Evolutionary conservation across 371 early-diverging fungal species (phyloP).

Genomic region (Mucor sp.): DNA sequence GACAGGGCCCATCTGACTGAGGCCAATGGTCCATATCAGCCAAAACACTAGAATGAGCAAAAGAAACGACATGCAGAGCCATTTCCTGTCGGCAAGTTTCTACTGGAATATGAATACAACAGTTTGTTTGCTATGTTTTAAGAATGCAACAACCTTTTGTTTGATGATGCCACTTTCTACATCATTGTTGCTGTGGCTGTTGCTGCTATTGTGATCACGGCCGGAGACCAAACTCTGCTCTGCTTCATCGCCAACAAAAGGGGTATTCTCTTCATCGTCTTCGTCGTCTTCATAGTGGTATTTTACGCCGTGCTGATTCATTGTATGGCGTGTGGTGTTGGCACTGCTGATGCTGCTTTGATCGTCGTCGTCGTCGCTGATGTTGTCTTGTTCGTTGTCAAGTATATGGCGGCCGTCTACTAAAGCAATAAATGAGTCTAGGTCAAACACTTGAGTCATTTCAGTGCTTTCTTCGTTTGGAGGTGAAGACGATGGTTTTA

Average conservation of each 20-base stretch:
- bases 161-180: slow-evolving; percentile 8
- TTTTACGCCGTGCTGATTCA: slow-evolving; percentile 1
- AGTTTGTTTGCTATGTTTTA: not conserved
- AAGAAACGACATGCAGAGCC: slow-evolving; percentile 31
- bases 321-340: not conserved
- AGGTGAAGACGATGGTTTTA: slow-evolving; percentile 4
- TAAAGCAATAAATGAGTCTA: slow-evolving; percentile 30
- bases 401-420: slow-evolving; percentile 34
- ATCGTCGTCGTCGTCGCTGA: slow-evolving; percentile 17
- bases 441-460: slow-evolving; percentile 36
- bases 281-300: slow-evolving; percentile 12
- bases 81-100: slow-evolving; percentile 17
- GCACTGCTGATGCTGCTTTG: slow-evolving; percentile 26
- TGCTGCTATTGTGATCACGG: not conserved
- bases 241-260: slow-evolving; percentile 22
- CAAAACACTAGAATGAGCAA: slow-evolving; percentile 24
- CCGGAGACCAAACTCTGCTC: slow-evolving; percentile 15
- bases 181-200: slow-evolving; percentile 8
- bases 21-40: slow-evolving; percentile 42
- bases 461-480: slow-evolving; percentile 28
- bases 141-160: slow-evolving; percentile 4
- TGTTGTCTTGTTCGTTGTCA: slow-evolving; percentile 13
- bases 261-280: slow-evolving; percentile 26
- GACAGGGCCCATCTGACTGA: slow-evolving; percentile 22
- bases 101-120: slow-evolving; percentile 11